Evolutionary conservation across 2,329 filamentous ascomycete genomes (phyloP), one percentile per base, ranked within the genome.

Genomic region (Amauroascus verrucosus): DNA sequence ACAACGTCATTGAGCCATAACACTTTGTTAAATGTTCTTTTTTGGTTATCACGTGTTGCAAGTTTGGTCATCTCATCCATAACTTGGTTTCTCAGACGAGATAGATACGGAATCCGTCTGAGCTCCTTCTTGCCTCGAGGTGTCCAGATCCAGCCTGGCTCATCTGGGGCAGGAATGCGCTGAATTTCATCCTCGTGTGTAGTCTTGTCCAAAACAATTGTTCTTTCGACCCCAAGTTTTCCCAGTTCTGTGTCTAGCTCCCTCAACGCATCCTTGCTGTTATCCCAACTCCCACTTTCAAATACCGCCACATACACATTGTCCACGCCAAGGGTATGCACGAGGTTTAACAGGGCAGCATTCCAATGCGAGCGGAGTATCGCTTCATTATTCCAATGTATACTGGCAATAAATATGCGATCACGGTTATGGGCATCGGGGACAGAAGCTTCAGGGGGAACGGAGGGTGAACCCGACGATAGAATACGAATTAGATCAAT

Each of bases 341-440:
- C 74, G 18, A 88, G 69, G 1, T 76, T 70, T 6, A 84, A 55
- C 2, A 88, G 70, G 0, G 80, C 81, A 5, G 74, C 67, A 57
- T 76, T 81, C 84, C 84, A 88, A 60, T 82, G 76, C 4, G 71
- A 70, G 6, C 77, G 74, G 1, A 88, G 72, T 22, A 86, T 70
- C 1, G 65, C 63, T 55, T 78, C 84, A 57, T 80, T 80, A 61
- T 85, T 86, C 75, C 82, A 86, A 62, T 85, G 82, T 63, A 84
- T 80, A 56, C 79, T 80, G 3, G 82, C 80, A 56, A 88, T 85
- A 68, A 81, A 88, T 57, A 88, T n/a, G n/a, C n/a, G n/a, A n/a
- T n/a, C n/a, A n/a, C n/a, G n/a, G n/a, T n/a, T n/a, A n/a, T n/a
- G n/a, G n/a, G n/a, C n/a, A n/a, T n/a, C n/a, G n/a, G n/a, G n/a